Conservation (phyloP, 2,329 filamentous ascomycete species). For the Aspergillus awamori region DNA sequence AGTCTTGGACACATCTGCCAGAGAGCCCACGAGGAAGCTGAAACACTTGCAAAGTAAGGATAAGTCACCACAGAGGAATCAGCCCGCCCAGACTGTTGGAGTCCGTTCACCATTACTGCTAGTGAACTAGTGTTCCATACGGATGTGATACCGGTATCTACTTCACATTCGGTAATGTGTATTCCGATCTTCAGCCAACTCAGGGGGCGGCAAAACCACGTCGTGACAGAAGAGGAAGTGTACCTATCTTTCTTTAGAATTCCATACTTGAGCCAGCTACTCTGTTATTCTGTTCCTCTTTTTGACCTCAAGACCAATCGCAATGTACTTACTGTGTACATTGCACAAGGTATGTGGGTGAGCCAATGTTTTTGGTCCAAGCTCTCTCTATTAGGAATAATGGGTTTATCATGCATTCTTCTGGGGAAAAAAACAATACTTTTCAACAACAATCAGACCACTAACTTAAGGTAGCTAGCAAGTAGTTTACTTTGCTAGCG, state of each 20-base stretch:
- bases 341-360: too few relatives aligned
- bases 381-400: too few relatives aligned
- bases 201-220: background rate
- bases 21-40: background rate
- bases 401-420: too few relatives aligned
- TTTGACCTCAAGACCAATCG: too few relatives aligned
- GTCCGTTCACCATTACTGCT: background rate
- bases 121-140: background rate
- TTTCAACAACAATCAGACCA: too few relatives aligned
- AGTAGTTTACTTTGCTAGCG: too few relatives aligned
- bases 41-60: background rate
- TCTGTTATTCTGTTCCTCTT: background rate
- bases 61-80: background rate
- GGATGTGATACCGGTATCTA: background rate
- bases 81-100: background rate
- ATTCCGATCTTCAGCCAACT: background rate
- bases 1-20: too few relatives aligned
- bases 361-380: too few relatives aligned
- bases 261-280: background rate
- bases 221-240: background rate
- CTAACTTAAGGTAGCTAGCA: too few relatives aligned
- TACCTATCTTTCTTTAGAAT: background rate
- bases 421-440: too few relatives aligned
- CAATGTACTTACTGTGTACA: too few relatives aligned
- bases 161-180: background rate